Evolutionary conservation across 2,329 filamentous ascomycete species (phyloP).

Genomic region (Proliferodiscus dingleyae): DNA sequence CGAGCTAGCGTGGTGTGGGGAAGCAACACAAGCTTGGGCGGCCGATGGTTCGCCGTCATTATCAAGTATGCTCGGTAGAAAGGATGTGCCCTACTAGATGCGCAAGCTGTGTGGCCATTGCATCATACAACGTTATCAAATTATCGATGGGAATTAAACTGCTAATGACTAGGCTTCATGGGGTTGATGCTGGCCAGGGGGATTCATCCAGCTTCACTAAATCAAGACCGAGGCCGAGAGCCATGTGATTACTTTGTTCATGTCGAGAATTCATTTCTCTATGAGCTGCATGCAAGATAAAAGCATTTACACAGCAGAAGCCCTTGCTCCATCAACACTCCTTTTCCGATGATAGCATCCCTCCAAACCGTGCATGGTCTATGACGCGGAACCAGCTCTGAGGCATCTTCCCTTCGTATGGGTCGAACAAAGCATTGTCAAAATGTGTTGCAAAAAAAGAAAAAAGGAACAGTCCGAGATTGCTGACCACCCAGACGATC

Average conservation of each 20-base stretch:
- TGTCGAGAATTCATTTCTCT: slow-evolving; percentile 30
- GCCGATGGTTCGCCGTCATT: not conserved
- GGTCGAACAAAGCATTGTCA: slow-evolving; percentile 33
- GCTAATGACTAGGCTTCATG: no score
- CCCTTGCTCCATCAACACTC: slow-evolving; percentile 26
- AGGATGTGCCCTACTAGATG: no score
- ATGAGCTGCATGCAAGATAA: slow-evolving; percentile 30
- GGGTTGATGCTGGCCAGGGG: no score
- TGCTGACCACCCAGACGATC: slow-evolving; percentile 16
- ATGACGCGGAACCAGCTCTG: slow-evolving; percentile 27
- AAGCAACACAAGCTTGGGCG: slow-evolving; percentile 3
- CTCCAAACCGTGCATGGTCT: slow-evolving; percentile 27
- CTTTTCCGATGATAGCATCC: slow-evolving; percentile 26
- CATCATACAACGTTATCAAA: no score
- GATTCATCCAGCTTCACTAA: not conserved
- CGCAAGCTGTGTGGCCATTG: no score
- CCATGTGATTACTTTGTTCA: not conserved
- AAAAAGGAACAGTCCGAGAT: slow-evolving; percentile 23
- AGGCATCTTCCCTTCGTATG: slow-evolving; percentile 22
- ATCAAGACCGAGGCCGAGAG: not conserved
- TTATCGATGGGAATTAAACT: no score
- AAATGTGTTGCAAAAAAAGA: slow-evolving; percentile 21
- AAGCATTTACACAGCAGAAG: slow-evolving; percentile 31
- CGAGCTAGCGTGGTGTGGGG: slow-evolving; percentile 12
- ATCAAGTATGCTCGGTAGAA: no score